phyloP scores from a whole-genome alignment of 2,329 filamentous ascomycete species.

The Trichophyton simii region DNA sequence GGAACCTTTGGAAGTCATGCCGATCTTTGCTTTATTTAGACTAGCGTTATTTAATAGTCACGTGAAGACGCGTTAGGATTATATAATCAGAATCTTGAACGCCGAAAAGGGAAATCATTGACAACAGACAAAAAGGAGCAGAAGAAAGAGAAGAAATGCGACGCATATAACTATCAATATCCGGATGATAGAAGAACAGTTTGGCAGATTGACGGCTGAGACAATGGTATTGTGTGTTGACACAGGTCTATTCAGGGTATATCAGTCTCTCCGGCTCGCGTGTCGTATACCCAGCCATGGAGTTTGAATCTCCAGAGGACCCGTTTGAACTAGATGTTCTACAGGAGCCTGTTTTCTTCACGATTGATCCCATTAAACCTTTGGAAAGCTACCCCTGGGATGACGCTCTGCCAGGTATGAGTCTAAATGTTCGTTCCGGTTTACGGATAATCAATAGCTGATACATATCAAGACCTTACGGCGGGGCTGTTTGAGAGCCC shows the following conservation, averaged over 20 bases:
- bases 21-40: neutral
- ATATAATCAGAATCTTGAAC: neutral
- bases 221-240: neutral
- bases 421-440: neutral
- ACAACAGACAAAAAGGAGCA: neutral
- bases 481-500: conserved; percentile 18
- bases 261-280: neutral
- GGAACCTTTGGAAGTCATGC: neutral
- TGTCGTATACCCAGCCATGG: conserved; percentile 11
- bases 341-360: conserved; percentile 29
- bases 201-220: neutral
- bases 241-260: neutral
- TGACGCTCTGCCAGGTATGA: conserved; percentile 23
- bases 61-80: neutral
- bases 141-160: neutral
- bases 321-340: conserved; percentile 23
- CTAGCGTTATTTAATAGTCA: neutral
- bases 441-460: neutral
- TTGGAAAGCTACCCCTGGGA: conserved; percentile 27
- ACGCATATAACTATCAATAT: neutral
- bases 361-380: conserved; percentile 25
- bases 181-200: neutral
- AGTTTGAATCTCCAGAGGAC: conserved; percentile 8
- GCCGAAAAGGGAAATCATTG: neutral
- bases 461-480: conserved; percentile 1